Base-by-base conservation (phyloP, 2,329 filamentous ascomycete species). In the Arthrobotrys entomopaga region DNA sequence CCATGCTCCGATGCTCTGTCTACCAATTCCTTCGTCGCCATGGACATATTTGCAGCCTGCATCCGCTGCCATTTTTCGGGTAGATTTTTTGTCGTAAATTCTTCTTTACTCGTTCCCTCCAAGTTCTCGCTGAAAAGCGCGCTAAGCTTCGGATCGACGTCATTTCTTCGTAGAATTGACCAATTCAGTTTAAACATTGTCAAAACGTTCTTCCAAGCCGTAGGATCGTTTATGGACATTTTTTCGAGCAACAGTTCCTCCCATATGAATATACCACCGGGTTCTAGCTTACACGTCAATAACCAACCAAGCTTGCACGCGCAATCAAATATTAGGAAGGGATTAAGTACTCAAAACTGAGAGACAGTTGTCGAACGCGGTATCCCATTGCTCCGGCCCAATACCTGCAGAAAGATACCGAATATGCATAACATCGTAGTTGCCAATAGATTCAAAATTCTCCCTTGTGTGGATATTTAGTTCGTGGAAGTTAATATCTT, bases 301-400 rank as follows among this genome's bases (percentile, higher is more conserved):
- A 59, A 22, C 38, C 15, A 15, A 19, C 1, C 1, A 13, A 46
- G 42, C n/a, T n/a, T 46, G 7, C 13, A 46, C 16, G 7, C 15
- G 15, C 3, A 46, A n/a, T 46, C 7, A 13, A 4, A 11, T 20
- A 5, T 2, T 42, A 22, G 29, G 16, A 34, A 10, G 10, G 48
- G 29, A 7, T 46, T 8, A 22, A 56, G 11, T 67, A 67, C 64
- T 67, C 19, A 67, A 15, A 11, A 60, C 38, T 8, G 56, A 67
- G 6, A 67, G 13, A 22, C 56, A 67, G n/a, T 60, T 67, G 15
- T 53, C 48, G 24, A 67, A 52, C 5, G 64, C 64, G 3, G 20
- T 48, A 34, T 67, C 64, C 64, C 64, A 67, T n/a, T 67, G 54
- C 8, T 67, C 64, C 15, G 64, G 64, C 20, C 64, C 64, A 53